Conservation (phyloP, 768 basidiomycete species). For the Fomitopsis serialis region DNA sequence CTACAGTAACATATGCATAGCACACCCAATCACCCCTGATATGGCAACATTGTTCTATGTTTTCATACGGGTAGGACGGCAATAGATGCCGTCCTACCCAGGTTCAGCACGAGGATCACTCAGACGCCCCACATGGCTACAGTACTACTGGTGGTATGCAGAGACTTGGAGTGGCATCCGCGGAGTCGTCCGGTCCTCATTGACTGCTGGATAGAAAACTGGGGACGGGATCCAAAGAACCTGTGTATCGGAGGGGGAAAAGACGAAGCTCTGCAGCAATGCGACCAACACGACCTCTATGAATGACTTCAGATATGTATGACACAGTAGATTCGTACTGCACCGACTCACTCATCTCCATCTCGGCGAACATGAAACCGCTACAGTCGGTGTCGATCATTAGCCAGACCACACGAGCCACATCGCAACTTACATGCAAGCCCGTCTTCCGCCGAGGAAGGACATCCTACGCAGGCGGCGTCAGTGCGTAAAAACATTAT, state of each 20-base stretch:
- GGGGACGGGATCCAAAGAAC: constrained; percentile 11
- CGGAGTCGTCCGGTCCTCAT: no score
- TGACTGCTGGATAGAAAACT: no score
- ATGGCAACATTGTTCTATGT: no score
- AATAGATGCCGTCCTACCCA: no score
- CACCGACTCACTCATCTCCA: constrained; percentile 15
- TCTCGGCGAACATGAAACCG: constrained; percentile 17
- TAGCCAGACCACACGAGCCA: background rate
- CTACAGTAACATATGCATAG: no score
- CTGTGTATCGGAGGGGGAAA: constrained; percentile 3
- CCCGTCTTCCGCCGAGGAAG: constrained; percentile 27
- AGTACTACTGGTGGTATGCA: no score
- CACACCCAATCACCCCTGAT: no score
- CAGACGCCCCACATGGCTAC: no score
- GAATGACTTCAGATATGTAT: background rate
- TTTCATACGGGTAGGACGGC: no score
- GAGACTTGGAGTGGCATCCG: no score
- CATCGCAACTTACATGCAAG: constrained; percentile 30
- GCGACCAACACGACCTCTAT: constrained; percentile 10
- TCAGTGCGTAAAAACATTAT: background rate
- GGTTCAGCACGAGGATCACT: no score
- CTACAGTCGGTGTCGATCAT: constrained; percentile 1
- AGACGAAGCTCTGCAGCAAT: constrained; percentile 8
- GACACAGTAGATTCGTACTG: background rate
- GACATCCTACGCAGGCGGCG: constrained; percentile 26